Conservation (phyloP, 306 rosid genomes). For the Cercis canadensis region DNA sequence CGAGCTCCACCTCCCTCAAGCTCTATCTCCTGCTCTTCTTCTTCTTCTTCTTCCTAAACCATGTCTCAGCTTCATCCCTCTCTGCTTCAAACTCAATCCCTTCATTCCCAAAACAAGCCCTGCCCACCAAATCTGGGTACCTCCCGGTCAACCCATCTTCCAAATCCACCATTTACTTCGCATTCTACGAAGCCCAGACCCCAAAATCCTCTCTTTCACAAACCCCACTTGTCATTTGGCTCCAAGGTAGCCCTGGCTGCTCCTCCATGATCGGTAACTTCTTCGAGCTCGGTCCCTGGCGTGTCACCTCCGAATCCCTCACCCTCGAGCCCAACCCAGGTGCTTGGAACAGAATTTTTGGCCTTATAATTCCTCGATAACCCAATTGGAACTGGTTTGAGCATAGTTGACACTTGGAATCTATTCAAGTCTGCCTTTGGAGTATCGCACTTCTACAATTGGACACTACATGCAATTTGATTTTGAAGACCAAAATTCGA, state of each 20-base stretch:
- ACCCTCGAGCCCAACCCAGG: constrained; percentile 57
- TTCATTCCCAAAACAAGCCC: constrained; percentile 60
- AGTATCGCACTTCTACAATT: too few relatives aligned
- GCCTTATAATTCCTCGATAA: constrained; percentile 68
- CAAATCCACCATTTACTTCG: constrained; percentile 69
- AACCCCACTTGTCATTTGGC: too few relatives aligned
- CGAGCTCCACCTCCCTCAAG: neutral
- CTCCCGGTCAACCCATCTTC: constrained; percentile 54
- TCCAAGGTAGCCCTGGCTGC: too few relatives aligned
- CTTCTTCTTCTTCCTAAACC: neutral
- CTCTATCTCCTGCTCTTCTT: constrained; percentile 7
- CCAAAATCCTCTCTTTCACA: constrained; percentile 33
- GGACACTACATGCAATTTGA: too few relatives aligned
- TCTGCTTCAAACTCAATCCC: constrained; percentile 16
- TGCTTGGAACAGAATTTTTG: constrained; percentile 68
- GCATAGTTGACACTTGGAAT: too few relatives aligned
- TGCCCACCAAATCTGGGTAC: constrained; percentile 80
- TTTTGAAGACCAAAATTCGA: too few relatives aligned
- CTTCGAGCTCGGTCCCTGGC: too few relatives aligned
- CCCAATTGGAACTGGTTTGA: constrained; percentile 74
- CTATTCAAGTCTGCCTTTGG: too few relatives aligned
- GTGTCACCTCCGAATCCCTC: too few relatives aligned
- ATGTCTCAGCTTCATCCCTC: constrained; percentile 8
- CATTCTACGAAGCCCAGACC: constrained; percentile 84
- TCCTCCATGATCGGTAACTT: too few relatives aligned